Evolutionary conservation across 805 yeast species (phyloP), one percentile per base, ranked within the genome.

Genomic region (Dipodascopsis tothii): DNA sequence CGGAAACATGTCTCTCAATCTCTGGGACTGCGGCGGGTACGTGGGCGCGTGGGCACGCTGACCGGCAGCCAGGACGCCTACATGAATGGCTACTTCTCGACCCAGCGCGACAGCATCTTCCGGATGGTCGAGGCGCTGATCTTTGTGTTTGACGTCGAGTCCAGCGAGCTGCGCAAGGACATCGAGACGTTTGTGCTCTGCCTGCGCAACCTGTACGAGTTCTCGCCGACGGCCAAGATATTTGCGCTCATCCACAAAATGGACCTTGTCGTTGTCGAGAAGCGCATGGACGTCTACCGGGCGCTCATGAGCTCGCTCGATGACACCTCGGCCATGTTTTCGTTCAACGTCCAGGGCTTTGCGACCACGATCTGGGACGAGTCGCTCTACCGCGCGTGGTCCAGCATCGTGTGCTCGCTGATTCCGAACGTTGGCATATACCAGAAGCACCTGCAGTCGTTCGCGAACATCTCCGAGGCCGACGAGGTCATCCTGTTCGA

Each of bases 331-430:
- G 51, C 43, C 11, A 43, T 47, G 48, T 47, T 47, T 33, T 40
- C 47, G 19, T 49, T 49, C 22, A 43, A 47, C 18, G 44, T 49
- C 11, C 70, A 77, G 14, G 96, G 96, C 2, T 90, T 87, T 60
- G 90, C 96, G 4, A 92, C 97, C 0, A 84, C 95, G 1, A 90
- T 90, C 45, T 90, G 97, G 97, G 96, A 90, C 65, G 97, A 90
- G 62, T 79, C 90, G 58, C 69, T 90, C 46, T 92, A 90, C 62
- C 21, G 37, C 45, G 98, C 98, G 1, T 92, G 98, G 98, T 84
- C 95, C 2, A 84, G 80, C 39, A 90, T 92, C 47, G 96, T 92
- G 28, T 88, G 97, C 59, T 83, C 96, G 1, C 71, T 92, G 54
- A 90, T 92, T 45, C 96, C 98, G 11, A 90, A 92, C 58, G 88